phyloP scores from a whole-genome alignment of 257 asterid species.

The Leptodermis oblonga region DNA sequence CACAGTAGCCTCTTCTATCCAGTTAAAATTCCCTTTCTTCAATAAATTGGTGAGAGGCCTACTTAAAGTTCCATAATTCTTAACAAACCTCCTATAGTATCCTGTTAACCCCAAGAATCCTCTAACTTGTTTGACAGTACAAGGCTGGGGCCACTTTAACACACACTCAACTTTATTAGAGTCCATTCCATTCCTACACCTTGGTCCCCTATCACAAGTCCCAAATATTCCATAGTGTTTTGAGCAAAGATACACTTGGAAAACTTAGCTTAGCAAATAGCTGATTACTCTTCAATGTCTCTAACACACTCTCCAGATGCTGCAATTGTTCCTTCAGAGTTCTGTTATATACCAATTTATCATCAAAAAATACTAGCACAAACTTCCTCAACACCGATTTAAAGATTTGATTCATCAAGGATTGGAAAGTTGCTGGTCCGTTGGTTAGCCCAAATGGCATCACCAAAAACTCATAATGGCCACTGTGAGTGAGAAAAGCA shows the following conservation, averaged over 20 bases:
- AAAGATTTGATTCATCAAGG: background rate
- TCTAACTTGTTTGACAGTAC: background rate
- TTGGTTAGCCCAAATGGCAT: background rate
- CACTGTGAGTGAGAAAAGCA: background rate
- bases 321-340: background rate
- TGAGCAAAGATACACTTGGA: background rate
- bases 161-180: background rate
- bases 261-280: background rate
- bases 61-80: background rate
- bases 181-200: background rate
- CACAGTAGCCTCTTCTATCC: background rate
- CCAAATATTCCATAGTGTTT: background rate
- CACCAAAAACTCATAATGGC: background rate
- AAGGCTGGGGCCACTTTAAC: background rate
- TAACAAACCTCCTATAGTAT: background rate
- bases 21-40: background rate
- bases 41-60: background rate
- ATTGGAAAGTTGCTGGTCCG: background rate
- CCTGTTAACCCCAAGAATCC: background rate
- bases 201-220: background rate
- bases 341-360: background rate
- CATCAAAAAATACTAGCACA: background rate
- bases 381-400: background rate
- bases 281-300: background rate
- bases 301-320: background rate